Base-by-base conservation (phyloP, 768 basidiomycete species). In the Trametes punicea region DNA sequence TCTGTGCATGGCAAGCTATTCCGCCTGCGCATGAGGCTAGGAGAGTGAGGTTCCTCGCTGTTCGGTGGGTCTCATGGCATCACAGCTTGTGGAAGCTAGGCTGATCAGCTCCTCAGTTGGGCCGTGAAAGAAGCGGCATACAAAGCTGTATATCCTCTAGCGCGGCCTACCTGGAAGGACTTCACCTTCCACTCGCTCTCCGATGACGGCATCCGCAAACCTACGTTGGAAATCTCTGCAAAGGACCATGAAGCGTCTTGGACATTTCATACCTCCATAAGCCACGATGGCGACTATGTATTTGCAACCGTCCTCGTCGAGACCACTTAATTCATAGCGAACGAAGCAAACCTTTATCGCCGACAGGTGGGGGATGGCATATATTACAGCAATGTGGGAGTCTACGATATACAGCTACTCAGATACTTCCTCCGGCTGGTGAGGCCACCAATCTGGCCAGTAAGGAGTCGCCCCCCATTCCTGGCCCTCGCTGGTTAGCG, bases 41-140 rank as follows among this genome's bases (percentile, higher is more conserved):
- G 18, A 55, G 66, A 30, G 71, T 72, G 6, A 77, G 74, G 13
- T 93, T 84, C 65, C 73, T 93, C 18, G 86, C 84, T 29, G 87
- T 92, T 34, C 80, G 91, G 91, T 91, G 66, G 20, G 81, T 44
- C 11, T 8, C 10, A 18, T 4, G 13, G 2, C 9, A 11, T 6
- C 25, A 3, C 11, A 23, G 4, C 3, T 2, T 23, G 40, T n/a
- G 2, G 10, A 18, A n/a, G 3, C 29, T 10, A 42, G 6, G 21
- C 26, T 45, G 21, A 15, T 16, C 4, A 9, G 1, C 18, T 25
- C 10, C 6, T 3, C 62, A 93, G 91, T 15, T 94, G 90, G 89
- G 76, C 82, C 29, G 79, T 88, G 18, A 94, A 94, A 63, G 92
- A 94, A 70, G 88, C 92, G 0, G 83, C 85, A 0, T 94, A 93